Conservation (phyloP, 441 rosid genomes). For the Capsella rubella region DNA sequence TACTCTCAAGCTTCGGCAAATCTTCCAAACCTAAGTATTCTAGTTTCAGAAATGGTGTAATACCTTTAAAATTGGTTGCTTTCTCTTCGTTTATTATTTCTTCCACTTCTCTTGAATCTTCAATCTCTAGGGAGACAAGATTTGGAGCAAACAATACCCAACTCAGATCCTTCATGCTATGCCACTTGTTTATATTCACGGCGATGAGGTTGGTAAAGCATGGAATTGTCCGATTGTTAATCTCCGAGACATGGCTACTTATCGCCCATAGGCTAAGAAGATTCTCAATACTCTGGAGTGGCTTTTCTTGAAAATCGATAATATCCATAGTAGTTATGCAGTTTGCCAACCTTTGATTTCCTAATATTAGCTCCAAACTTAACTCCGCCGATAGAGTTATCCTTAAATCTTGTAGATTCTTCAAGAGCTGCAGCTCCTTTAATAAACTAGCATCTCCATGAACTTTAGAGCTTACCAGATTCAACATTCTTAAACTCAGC, state of each 20-base stretch:
- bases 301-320: rapidly evolving
- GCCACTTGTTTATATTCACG: rapidly evolving
- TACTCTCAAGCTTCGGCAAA: conserved; percentile 10
- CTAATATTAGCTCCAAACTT: neutral
- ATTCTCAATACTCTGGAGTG: neutral
- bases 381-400: neutral
- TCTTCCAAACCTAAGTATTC: rapidly evolving
- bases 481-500: conserved; percentile 28
- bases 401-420: conserved; percentile 15
- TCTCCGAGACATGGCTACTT: neutral
- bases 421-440: conserved; percentile 26
- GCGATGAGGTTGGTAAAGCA: neutral
- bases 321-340: neutral
- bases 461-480: neutral
- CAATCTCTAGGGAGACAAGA: neutral
- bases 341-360: neutral
- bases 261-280: too few species aligned
- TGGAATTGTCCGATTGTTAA: too few species aligned
- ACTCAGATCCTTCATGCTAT: conserved; percentile 30
- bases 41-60: conserved; percentile 39
- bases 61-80: neutral
- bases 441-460: neutral
- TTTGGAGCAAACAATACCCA: conserved; percentile 42
- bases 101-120: neutral
- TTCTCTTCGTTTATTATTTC: conserved; percentile 28